phyloP scores from a whole-genome alignment of 1,284 basidiomycete species.

The Malassezia restricta region DNA sequence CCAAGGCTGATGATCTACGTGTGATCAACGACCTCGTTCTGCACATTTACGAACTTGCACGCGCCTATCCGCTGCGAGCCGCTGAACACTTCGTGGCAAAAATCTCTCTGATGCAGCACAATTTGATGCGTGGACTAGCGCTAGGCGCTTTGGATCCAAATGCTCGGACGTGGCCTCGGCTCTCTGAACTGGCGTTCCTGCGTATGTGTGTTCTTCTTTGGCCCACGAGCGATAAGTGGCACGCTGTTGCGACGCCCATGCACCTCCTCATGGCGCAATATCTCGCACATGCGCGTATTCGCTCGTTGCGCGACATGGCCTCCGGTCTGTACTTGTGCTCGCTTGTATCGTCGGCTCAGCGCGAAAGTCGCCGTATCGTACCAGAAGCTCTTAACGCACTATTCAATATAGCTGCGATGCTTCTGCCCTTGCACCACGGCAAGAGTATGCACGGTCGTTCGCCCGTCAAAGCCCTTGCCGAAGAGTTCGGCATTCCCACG shows the following conservation, averaged over 20 bases:
- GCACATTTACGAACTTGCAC: conserved; percentile 67
- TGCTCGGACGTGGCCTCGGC: conserved; percentile 75
- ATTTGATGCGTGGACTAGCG: conserved; percentile 70
- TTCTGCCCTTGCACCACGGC: conserved; percentile 50
- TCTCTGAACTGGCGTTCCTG: conserved; percentile 69
- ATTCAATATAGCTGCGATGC: conserved; percentile 58
- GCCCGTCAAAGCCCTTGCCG: conserved; percentile 25
- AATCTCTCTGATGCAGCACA: conserved; percentile 82
- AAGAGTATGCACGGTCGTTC: neutral
- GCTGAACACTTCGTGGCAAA: conserved; percentile 72
- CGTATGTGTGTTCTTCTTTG: conserved; percentile 69
- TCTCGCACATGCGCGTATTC: conserved; percentile 68
- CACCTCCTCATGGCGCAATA: conserved; percentile 82
- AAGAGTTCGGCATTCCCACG: conserved; percentile 37
- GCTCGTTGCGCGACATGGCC: conserved; percentile 62
- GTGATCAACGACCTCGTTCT: conserved; percentile 63
- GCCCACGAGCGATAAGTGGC: conserved; percentile 88
- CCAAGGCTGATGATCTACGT: conserved; percentile 53
- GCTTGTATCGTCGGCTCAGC: conserved; percentile 62
- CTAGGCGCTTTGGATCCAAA: conserved; percentile 57
- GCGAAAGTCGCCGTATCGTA: conserved; percentile 68
- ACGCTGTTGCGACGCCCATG: conserved; percentile 74
- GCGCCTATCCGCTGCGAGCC: conserved; percentile 66
- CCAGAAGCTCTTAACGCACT: conserved; percentile 83
- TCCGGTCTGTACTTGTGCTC: conserved; percentile 81